phyloP scores from a whole-genome alignment of 345 rosid genomes.

The Linum lewisii region DNA sequence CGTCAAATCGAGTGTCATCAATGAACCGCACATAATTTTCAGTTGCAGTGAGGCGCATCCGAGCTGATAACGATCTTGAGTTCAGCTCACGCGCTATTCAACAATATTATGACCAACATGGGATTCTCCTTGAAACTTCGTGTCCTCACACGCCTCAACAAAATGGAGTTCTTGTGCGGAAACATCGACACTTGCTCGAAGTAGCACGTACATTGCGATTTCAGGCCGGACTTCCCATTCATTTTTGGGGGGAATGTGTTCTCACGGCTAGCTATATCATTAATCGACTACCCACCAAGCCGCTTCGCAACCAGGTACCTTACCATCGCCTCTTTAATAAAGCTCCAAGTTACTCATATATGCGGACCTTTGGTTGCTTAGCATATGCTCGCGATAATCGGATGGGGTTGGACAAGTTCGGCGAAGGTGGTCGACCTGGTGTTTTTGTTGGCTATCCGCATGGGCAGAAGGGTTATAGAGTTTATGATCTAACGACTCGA shows the following conservation, averaged over 20 bases:
- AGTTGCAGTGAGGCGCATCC: too few relatives aligned
- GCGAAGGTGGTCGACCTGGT: neutral
- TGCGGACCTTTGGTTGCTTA: neutral
- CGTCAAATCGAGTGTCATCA: too few relatives aligned
- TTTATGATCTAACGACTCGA: neutral
- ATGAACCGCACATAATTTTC: slow-evolving; percentile 9
- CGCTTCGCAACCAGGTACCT: neutral
- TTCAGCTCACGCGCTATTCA: neutral
- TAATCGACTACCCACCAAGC: too few relatives aligned
- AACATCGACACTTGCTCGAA: neutral
- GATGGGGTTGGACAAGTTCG: neutral
- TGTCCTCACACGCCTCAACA: slow-evolving; percentile 9
- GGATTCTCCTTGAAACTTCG: slow-evolving; percentile 3
- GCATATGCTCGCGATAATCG: too few relatives aligned
- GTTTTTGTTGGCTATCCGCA: slow-evolving; percentile 4
- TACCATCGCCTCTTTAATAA: neutral
- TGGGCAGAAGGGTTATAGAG: slow-evolving; percentile 1
- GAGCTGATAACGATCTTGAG: slow-evolving; percentile 8
- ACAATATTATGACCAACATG: slow-evolving; percentile 1
- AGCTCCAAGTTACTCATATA: neutral
- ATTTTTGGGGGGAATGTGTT: too few relatives aligned
- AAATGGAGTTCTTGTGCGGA: slow-evolving; percentile 7
- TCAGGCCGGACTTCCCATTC: neutral
- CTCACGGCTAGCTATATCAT: too few relatives aligned
- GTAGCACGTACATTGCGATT: neutral